phyloP scores from a whole-genome alignment of 306 rosid species.

The Inga laurina region DNA sequence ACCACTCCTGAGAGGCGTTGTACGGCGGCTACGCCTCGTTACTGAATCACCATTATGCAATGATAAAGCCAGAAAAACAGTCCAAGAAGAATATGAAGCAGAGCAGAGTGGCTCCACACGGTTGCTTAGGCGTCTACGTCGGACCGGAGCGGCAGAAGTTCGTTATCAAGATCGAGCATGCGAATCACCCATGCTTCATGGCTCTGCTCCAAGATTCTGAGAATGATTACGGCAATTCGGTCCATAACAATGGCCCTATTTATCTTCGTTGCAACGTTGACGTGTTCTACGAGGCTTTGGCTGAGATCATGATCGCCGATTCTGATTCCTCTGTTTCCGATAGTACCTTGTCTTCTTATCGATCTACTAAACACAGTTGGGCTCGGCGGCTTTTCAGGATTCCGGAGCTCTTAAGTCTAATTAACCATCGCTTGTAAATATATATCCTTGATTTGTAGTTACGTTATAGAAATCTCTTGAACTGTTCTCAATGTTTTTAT shows the following conservation, averaged over 20 bases:
- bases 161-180: conserved; percentile 48
- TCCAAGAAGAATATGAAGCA: not conserved
- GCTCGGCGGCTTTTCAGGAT: not conserved
- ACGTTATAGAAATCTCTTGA: not conserved
- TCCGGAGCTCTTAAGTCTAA: not conserved
- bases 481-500: too few relatives aligned
- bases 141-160: conserved; percentile 59
- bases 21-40: not conserved
- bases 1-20: not conserved
- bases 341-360: not conserved
- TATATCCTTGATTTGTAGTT: not conserved
- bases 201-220: conserved; percentile 65
- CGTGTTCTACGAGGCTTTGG: conserved; percentile 50
- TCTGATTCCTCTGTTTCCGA: not conserved
- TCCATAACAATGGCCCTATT: conserved; percentile 58
- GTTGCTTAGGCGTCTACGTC: conserved; percentile 33
- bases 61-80: not conserved
- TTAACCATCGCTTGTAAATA: too few relatives aligned
- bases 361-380: not conserved
- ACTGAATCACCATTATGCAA: not conserved
- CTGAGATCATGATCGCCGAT: conserved; percentile 4
- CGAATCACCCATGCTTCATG: conserved; percentile 65
- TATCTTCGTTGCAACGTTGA: conserved; percentile 68
- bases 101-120: not conserved
- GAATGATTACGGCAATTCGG: conserved; percentile 52